Base-by-base conservation (phyloP, 208 protist species). In the Leishmania martiniquensis region DNA sequence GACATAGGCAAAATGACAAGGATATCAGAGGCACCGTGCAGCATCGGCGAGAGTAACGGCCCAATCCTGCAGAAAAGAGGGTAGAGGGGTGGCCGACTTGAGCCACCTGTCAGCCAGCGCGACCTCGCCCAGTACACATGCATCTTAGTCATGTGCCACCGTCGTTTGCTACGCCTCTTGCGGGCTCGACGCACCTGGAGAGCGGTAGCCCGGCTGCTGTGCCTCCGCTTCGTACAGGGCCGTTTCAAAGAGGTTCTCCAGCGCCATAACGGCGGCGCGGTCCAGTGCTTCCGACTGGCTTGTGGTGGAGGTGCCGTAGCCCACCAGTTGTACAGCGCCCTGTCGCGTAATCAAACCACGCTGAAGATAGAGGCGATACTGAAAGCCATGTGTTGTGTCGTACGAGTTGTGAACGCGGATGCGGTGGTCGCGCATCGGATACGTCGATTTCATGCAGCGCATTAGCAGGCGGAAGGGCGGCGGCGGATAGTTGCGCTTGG, bases 291-390 rank as follows among this genome's bases (percentile, higher is more conserved):
- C 81, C 2, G 77, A 29, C 37, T 83, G 63, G 10, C 76, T 77
- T 32, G 66, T 76, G 63, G 62, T 76, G 75, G 77, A 88, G 37
- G 34, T 80, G 25, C 87, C 94, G 77, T 89, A 93, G 49, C 94
- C 93, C 15, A 96, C 85, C 17, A 97, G 75, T 77, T 97, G 94
- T 29, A 85, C 84, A 51, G 90, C 85, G 0, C 91, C 88, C 47
- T 85, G 83, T 49, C 82, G 84, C 72, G 84, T 76, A 76, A 85
- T 78, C 47, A 82, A 83, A 65, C 86, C 83, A 51, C 62, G 74
- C 80, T 96, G 92, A 54, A 94, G 77, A 65, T 94, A 95, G 67
- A 95, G 85, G 51, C 90, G 90, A 65, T 87, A 96, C 80, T 91
- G 82, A 79, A 89, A 90, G 29, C 80, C 82, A 45, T 86, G 81